phyloP scores from a whole-genome alignment of 495 filamentous ascomycete species.

The Astrocystis sublimbata region DNA sequence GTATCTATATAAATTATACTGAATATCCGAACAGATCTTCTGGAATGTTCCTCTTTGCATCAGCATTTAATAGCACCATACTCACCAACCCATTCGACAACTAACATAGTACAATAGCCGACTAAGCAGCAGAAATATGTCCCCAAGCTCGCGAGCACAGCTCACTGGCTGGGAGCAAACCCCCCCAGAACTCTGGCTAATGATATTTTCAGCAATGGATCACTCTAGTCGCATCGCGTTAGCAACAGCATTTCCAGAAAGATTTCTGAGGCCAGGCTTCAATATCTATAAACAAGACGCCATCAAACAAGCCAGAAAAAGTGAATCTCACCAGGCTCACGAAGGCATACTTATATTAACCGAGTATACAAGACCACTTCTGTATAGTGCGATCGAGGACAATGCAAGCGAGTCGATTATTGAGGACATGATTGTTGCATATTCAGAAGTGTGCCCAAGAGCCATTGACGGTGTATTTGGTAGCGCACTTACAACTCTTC shows the following conservation, averaged over 20 bases:
- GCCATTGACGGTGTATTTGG: conserved; percentile 7
- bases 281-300: not conserved
- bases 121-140: not conserved
- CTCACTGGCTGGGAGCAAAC: not conserved
- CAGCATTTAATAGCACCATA: not conserved
- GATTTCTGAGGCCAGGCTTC: not conserved
- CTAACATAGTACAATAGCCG: not conserved
- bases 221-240: not conserved
- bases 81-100: not conserved
- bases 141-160: not conserved
- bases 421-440: not conserved
- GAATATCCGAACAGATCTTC: too few relatives aligned
- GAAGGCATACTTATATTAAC: too few relatives aligned
- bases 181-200: not conserved
- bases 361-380: not conserved
- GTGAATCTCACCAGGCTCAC: too few relatives aligned
- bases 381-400: too few relatives aligned
- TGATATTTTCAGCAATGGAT: not conserved
- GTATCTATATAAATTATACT: too few relatives aligned
- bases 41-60: too few relatives aligned
- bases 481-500: not conserved
- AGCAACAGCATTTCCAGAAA: not conserved
- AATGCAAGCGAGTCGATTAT: too few relatives aligned
- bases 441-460: not conserved
- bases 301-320: not conserved